phyloP scores from a whole-genome alignment of 1,284 basidiomycete genomes.

The Rhodotorula glutinis region DNA sequence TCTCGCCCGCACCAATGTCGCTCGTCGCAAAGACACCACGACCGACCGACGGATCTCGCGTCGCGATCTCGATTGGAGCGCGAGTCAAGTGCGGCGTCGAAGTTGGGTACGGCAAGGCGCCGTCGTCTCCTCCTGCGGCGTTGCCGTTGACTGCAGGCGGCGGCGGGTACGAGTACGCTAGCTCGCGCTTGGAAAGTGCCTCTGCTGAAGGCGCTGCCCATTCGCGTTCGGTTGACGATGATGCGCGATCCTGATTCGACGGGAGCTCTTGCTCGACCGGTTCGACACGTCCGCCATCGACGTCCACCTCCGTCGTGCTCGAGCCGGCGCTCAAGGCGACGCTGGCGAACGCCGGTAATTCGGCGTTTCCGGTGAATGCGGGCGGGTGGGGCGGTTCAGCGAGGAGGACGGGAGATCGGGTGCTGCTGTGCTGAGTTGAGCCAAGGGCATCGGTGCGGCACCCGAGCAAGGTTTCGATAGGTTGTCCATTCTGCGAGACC shows the following conservation, averaged over 20 bases:
- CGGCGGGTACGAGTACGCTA: slow-evolving; percentile 31
- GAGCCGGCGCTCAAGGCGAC: slow-evolving; percentile 10
- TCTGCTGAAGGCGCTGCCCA: background rate
- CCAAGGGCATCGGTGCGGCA: background rate
- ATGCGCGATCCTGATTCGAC: background rate
- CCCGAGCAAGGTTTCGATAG: slow-evolving; percentile 5
- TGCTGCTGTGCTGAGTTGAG: background rate
- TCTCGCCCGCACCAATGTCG: slow-evolving; percentile 60
- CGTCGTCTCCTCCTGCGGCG: background rate
- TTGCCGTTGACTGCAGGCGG: slow-evolving; percentile 12
- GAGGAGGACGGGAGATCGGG: background rate
- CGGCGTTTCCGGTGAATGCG: background rate
- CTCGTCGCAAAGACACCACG: slow-evolving; percentile 54
- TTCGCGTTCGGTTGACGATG: too few species aligned
- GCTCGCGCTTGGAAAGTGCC: background rate
- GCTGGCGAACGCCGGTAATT: slow-evolving; percentile 10
- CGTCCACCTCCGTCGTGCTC: background rate
- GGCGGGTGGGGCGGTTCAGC: slow-evolving; percentile 4
- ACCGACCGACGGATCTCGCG: slow-evolving; percentile 29
- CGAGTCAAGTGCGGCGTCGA: slow-evolving; percentile 32
- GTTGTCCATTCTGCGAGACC: background rate
- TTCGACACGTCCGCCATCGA: background rate
- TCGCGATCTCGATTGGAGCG: slow-evolving; percentile 33
- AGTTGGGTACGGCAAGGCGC: slow-evolving; percentile 29
- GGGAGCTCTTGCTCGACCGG: slow-evolving; percentile 22